Evolutionary conservation across 345 rosid species (phyloP), one percentile per base, ranked within the genome.

Genomic region (Brassica incana): DNA sequence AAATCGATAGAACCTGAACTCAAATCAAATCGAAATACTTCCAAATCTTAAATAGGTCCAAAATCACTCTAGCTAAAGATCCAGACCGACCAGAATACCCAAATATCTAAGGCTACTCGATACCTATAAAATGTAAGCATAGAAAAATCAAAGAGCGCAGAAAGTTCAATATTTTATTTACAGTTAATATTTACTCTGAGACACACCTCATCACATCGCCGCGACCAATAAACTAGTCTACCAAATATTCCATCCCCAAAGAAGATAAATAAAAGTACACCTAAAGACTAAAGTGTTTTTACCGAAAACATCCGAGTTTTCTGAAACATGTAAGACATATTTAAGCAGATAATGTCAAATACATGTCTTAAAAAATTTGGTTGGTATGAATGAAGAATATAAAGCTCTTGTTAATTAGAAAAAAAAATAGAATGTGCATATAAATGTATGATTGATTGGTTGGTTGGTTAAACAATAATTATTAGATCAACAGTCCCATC

Each of bases 401-500:
- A 72, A 56, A 60, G 58, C 36, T 72, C 15, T 40, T 58, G 40
- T 61, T 73, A n/a, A 40, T 40, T 73, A 56, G 12, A 40, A 50
- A n/a, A n/a, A 25, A 25, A 61, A 72, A 20, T 14, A 56, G 59
- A 62, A 61, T 38, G 43, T 62, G 60, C 16, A 61, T 25, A 72
- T 60, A 72, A 60, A 5, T 72, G 77, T 27, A 62, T 73, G 65
- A 43, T 73, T 73, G 61, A 15, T 73, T 73, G 76, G 68, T 68
- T 67, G 58, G 71, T 72, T 40, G 75, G 50, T 74, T 74, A 61
- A 68, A 52, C 36, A 50, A 62, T 69, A 69, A 52, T 50, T 48
- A 69, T 80, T 64, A 69, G 76, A 72, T 74, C 75, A 74, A 74
- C 79, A 74, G 71, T 74, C 75, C 83, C 76, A 50, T 80, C 79